phyloP scores from a whole-genome alignment of 768 basidiomycete genomes.

The Xerocomus spinulosus region DNA sequence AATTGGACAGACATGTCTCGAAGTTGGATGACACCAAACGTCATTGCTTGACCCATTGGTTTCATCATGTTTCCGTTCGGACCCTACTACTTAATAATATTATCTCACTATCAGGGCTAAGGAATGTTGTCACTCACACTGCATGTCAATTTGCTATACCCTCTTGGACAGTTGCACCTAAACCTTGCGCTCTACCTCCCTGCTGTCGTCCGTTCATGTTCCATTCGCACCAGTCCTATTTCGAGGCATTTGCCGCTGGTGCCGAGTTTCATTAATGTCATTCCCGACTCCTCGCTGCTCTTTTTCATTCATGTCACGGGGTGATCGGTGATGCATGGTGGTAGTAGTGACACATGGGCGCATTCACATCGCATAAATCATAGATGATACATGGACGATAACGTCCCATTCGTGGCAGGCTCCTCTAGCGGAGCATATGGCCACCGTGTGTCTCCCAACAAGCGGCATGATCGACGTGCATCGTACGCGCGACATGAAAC shows the following conservation, averaged over 20 bases:
- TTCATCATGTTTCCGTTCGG: not conserved
- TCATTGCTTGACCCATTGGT: not conserved
- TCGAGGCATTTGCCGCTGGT: not conserved
- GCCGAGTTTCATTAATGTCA: constrained; percentile 17
- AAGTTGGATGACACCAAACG: not conserved
- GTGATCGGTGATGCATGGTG: not conserved
- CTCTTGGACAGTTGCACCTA: constrained; percentile 12
- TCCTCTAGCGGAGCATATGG: too few species aligned
- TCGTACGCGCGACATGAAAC: too few species aligned
- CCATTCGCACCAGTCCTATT: not conserved
- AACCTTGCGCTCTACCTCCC: not conserved
- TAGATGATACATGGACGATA: not conserved
- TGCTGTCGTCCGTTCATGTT: not conserved
- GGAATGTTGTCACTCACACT: not conserved
- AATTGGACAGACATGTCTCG: constrained; percentile 10
- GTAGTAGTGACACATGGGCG: not conserved
- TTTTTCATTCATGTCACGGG: not conserved
- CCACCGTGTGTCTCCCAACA: too few species aligned
- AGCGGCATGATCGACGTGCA: not conserved
- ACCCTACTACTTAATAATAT: constrained; percentile 10
- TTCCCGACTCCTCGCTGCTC: constrained; percentile 14
- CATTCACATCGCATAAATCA: not conserved
- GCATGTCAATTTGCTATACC: constrained; percentile 2
- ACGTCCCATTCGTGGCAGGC: too few species aligned
- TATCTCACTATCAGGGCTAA: constrained; percentile 13